These are phyloP conservation scores for Entomortierella chlamydospora DNA, from an alignment of 192 early-diverging fungal genomes.

Conservation along the genomic window DNA sequence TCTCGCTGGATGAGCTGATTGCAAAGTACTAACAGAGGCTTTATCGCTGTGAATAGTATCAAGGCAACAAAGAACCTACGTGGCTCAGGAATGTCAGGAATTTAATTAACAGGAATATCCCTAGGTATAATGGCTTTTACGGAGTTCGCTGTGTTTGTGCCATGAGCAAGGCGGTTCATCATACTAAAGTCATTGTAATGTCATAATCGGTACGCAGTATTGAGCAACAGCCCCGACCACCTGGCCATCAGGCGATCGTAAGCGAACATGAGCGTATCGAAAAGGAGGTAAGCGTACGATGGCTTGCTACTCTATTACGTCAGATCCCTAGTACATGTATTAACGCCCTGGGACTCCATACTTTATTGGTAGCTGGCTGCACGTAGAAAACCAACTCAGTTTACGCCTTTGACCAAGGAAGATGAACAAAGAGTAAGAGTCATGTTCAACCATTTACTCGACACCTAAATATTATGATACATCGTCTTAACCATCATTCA, in stretches of 20 bases:
- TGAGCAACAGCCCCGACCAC: constrained; percentile 14
- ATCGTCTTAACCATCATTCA: too few species aligned
- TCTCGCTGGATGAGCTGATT: too few species aligned
- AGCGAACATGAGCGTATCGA: constrained; percentile 39
- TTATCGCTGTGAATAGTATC: constrained; percentile 9
- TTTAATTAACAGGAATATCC: constrained; percentile 30
- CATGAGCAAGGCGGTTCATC: background rate
- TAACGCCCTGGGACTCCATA: too few species aligned
- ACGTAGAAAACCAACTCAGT: constrained; percentile 2
- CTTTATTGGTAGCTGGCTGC: constrained; percentile 10
- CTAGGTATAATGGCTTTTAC: constrained; percentile 13
- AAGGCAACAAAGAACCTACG: constrained; percentile 32
- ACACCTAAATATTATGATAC: too few species aligned
- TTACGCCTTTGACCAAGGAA: constrained; percentile 16
- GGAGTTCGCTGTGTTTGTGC: background rate
- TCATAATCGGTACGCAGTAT: background rate
- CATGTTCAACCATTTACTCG: background rate
- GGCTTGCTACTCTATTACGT: too few species aligned
- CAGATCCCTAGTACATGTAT: too few species aligned
- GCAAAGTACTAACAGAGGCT: background rate
- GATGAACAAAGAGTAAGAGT: constrained; percentile 18
- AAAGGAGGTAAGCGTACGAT: constrained; percentile 16
- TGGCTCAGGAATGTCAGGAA: constrained; percentile 48
- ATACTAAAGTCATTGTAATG: background rate
- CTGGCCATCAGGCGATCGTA: constrained; percentile 18